Conservation (phyloP, 225 moss, liverwort and hornwort species). For the Climacium dendroides region DNA sequence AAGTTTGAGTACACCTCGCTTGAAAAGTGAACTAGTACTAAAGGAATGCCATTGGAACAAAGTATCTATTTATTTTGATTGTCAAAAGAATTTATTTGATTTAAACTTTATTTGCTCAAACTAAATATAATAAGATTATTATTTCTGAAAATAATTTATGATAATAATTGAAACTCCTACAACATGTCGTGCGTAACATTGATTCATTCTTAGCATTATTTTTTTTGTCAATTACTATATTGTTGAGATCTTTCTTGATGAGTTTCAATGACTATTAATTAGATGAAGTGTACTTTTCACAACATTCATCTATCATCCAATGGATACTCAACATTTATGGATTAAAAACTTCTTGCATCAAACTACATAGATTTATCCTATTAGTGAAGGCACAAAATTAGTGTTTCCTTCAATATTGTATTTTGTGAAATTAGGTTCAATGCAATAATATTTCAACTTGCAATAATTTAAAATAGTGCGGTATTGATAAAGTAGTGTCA, state of each 20-base stretch:
- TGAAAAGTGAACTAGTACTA: accelerated
- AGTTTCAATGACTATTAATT: not conserved
- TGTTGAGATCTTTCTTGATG: no score
- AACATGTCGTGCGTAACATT: not conserved
- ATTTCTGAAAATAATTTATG: no score
- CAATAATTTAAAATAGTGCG: not conserved
- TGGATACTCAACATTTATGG: accelerated
- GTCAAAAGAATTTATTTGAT: not conserved
- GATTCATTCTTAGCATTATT: not conserved
- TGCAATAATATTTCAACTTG: not conserved
- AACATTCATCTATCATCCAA: not conserved
- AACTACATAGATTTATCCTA: not conserved
- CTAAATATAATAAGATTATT: not conserved
- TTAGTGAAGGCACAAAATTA: accelerated
- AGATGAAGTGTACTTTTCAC: not conserved
- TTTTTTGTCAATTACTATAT: not conserved
- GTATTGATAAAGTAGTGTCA: not conserved
- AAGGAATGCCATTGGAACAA: accelerated
- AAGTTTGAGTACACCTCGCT: not conserved
- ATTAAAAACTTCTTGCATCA: not conserved
- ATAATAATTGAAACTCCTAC: not conserved
- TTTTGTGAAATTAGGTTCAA: not conserved
- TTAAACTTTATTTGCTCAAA: no score
- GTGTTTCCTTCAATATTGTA: no score
- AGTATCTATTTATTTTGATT: not conserved